phyloP scores from a whole-genome alignment of 441 rosid species.

The Gossypium schwendimanii region DNA sequence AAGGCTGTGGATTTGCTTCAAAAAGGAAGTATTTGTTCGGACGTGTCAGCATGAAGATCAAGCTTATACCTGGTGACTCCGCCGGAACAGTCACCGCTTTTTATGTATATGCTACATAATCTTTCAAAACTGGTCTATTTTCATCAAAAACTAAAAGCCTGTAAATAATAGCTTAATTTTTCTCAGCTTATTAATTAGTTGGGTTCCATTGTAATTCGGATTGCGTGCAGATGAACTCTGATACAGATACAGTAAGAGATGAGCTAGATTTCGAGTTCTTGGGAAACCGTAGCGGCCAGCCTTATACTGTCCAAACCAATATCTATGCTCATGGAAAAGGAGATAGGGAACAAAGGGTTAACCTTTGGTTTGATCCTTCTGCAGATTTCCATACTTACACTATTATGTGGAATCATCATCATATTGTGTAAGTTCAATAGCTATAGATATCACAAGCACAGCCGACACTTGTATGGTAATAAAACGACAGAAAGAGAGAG shows the following conservation, averaged over 20 bases:
- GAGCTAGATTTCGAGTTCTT: conserved; percentile 66
- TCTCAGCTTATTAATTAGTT: neutral
- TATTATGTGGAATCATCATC: conserved; percentile 48
- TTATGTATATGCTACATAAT: conserved; percentile 24
- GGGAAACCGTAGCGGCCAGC: conserved; percentile 59
- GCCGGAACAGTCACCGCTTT: conserved; percentile 74
- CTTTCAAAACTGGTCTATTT: neutral
- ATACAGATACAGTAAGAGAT: conserved; percentile 39
- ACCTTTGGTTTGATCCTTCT: conserved; percentile 67
- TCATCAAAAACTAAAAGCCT: neutral
- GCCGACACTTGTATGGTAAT: neutral
- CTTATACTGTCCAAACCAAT: conserved; percentile 62
- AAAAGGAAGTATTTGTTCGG: conserved; percentile 50
- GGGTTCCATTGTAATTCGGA: neutral
- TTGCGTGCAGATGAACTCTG: conserved; percentile 40
- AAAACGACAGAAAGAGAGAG: neutral
- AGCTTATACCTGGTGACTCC: conserved; percentile 62
- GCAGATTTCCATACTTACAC: conserved; percentile 47
- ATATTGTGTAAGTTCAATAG: conserved; percentile 44
- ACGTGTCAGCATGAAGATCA: conserved; percentile 61
- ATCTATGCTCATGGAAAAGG: conserved; percentile 56
- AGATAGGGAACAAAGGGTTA: conserved; percentile 55
- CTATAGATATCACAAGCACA: neutral
- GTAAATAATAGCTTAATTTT: neutral
- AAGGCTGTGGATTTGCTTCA: conserved; percentile 68